Evolutionary conservation across 164 flowering plant genomes (phyloP), one percentile per base, ranked within the genome.

Genomic region (Chimonanthus salicifolius): DNA sequence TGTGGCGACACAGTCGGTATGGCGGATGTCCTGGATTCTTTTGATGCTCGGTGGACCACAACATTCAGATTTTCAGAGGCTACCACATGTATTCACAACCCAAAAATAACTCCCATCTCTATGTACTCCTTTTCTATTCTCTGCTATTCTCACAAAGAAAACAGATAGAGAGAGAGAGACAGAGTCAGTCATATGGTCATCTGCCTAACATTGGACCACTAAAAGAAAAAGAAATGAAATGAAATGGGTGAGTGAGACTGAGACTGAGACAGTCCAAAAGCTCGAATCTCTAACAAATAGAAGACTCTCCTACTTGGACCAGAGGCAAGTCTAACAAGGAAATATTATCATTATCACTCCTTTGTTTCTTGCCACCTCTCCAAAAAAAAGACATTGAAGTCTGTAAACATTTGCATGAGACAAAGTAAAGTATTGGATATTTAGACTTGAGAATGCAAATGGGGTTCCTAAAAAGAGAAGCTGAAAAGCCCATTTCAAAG

Each of bases 11-110:
- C 72, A 60, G 83, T 62, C 76, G 81, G 77, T 71, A 63, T 74
- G 85, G 81, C 81, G 79, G 81, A 77, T 83, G 84, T 75, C 77
- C 71, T 64, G 81, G 77, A 69, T 72, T 67, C 70, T 76, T 74
- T 76, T 66, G 74, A 76, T 81, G 33, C 33, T 33, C 0, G 83
- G 77, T 80, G 74, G 81, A 81, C 83, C 78, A 79, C 77, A 71
- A 11, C 60, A 10, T 54, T 63, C 10, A 10, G 62, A 76, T 71
- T 73, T 75, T 15, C 64, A 47, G 46, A 49, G 58, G 18, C 68
- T 5, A 73, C 74, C 77, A 74, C 74, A 63, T 78, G 74, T 70
- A 64, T 20, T 63, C 43, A 64, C 10, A 13, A 20, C 66, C 33
- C 66, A 18, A 7, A 33, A 63, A 21, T 9, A 20, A 20, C 66